A percentile compares a stretch with the other conserved stretches of the same genome.
Conservation (phyloP, 2,329 filamentous ascomycete genomes). For the Calycina marina region DNA sequence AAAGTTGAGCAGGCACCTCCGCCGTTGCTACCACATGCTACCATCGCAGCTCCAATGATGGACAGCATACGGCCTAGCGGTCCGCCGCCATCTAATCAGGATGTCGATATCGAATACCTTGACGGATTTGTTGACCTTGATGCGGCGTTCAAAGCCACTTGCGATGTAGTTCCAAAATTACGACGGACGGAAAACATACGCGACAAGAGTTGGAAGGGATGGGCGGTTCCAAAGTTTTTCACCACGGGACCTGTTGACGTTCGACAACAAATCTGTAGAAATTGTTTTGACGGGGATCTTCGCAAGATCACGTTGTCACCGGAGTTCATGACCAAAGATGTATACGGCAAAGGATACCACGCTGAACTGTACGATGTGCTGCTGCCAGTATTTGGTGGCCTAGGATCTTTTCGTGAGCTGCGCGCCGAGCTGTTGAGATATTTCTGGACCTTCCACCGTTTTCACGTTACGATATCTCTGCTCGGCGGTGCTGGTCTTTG, state of each 20-base stretch:
- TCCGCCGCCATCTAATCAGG: too few species aligned
- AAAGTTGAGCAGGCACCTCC: too few species aligned
- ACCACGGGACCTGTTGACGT: constrained; percentile 7
- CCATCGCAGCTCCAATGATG: too few species aligned
- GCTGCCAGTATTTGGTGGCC: constrained; percentile 10
- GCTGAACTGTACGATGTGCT: constrained; percentile 16
- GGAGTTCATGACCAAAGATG: constrained; percentile 13
- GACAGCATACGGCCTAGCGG: too few species aligned
- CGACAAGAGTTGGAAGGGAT: too few species aligned
- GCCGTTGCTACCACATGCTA: too few species aligned
- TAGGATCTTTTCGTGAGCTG: constrained; percentile 11
- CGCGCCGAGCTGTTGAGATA: constrained; percentile 20
- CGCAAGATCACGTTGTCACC: constrained; percentile 16
- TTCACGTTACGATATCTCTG: constrained; percentile 19
- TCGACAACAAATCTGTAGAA: constrained; percentile 15
- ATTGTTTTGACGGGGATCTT: constrained; percentile 13
- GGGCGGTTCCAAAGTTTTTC: too few species aligned
- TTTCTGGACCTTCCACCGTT: constrained; percentile 20
- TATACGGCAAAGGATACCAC: constrained; percentile 15
- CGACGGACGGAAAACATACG: too few species aligned
- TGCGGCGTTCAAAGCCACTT: too few species aligned
- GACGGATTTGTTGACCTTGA: too few species aligned
- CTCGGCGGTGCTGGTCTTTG: constrained; percentile 15
- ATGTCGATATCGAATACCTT: too few species aligned
- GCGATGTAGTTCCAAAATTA: too few species aligned